Evolutionary conservation across 805 yeast species (phyloP).

Genomic region (Saturnispora saitoi): DNA sequence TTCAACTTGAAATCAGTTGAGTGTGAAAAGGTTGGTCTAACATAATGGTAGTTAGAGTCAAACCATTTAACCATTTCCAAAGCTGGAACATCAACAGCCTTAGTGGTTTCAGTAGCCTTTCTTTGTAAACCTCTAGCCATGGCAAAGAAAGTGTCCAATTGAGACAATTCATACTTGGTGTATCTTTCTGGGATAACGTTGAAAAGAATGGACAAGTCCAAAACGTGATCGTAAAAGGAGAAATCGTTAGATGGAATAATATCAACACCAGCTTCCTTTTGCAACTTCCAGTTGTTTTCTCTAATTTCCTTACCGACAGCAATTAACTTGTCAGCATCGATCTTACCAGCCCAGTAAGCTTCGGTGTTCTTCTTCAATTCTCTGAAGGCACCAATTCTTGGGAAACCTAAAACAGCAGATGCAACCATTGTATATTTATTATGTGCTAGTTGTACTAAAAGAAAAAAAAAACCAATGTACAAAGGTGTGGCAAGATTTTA

Average conservation of each 20-base stretch:
- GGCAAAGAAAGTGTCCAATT: constrained; percentile 90
- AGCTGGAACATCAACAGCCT: constrained; percentile 97
- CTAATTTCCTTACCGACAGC: constrained; percentile 93
- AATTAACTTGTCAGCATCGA: constrained; percentile 75
- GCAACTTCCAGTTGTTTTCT: constrained; percentile 95
- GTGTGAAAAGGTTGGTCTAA: constrained; percentile 97
- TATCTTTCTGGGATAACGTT: constrained; percentile 96
- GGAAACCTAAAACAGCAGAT: constrained; percentile 98
- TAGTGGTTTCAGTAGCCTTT: constrained; percentile 76
- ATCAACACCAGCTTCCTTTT: constrained; percentile 95
- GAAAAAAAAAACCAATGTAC: neutral
- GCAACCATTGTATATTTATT: constrained; percentile 61
- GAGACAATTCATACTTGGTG: constrained; percentile 80
- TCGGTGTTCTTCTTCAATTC: constrained; percentile 98
- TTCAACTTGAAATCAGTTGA: constrained; percentile 92
- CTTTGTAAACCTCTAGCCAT: constrained; percentile 99
- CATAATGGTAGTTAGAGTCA: constrained; percentile 99
- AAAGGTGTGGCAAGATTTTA: too few species aligned
- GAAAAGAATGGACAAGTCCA: constrained; percentile 86
- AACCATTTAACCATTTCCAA: constrained; percentile 99
- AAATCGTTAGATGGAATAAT: constrained; percentile 96
- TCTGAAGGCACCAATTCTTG: constrained; percentile 99
- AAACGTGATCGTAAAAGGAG: constrained; percentile 95
- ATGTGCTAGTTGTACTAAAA: constrained; percentile 2
- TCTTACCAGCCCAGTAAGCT: constrained; percentile 97